phyloP scores from a whole-genome alignment of 2,329 filamentous ascomycete species.

The Colletotrichum agaves region DNA sequence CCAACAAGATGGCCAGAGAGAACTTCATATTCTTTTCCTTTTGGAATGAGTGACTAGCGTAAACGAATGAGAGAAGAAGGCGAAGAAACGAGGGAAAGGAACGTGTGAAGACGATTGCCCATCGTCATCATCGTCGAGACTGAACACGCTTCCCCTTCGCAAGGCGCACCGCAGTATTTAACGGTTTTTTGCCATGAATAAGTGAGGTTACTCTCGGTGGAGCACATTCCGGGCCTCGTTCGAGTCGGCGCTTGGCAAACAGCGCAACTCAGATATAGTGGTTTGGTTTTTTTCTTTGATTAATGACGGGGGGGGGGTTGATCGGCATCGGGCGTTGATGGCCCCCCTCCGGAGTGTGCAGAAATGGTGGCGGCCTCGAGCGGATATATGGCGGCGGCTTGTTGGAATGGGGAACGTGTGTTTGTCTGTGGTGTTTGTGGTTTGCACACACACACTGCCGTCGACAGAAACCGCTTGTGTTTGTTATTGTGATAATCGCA shows the following conservation, averaged over 20 bases:
- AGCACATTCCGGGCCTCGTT: background rate
- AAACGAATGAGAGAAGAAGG: background rate
- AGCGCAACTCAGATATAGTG: constrained; percentile 6
- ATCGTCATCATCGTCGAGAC: background rate
- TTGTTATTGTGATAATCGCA: background rate
- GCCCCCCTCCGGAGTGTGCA: background rate
- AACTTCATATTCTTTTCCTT: constrained; percentile 39
- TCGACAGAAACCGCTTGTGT: no score
- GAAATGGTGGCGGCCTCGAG: background rate
- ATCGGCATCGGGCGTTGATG: constrained; percentile 10
- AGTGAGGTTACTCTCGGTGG: constrained; percentile 4
- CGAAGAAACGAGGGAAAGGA: background rate
- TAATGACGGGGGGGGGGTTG: background rate
- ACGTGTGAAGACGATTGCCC: background rate
- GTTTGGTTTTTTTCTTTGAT: background rate
- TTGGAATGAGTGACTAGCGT: constrained; percentile 7
- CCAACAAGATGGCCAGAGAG: constrained; percentile 48
- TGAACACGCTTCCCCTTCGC: background rate
- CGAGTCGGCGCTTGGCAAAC: background rate
- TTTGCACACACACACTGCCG: background rate
- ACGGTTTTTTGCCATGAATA: background rate
- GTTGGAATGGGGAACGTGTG: background rate
- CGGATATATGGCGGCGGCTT: background rate
- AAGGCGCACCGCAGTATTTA: background rate
- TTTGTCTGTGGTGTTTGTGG: background rate